These are phyloP conservation scores for Brettanomyces sp. DNA, from an alignment of 805 yeast species.

Conservation along the genomic window DNA sequence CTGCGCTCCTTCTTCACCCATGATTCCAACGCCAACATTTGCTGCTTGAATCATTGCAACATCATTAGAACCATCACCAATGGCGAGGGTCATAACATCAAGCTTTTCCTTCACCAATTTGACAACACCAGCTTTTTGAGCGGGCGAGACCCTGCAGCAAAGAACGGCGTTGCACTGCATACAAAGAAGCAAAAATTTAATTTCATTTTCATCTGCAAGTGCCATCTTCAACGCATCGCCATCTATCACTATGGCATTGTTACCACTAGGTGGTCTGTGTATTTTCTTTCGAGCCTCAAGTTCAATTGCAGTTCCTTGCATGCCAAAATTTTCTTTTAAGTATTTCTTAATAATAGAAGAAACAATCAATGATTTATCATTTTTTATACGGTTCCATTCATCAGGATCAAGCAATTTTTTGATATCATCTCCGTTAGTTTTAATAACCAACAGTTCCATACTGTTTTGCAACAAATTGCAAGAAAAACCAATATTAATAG, in stretches of 20 bases:
- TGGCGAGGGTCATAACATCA: slow-evolving; percentile 77
- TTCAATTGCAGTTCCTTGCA: slow-evolving; percentile 53
- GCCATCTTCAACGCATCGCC: slow-evolving; percentile 67
- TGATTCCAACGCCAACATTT: slow-evolving; percentile 81
- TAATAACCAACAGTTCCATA: slow-evolving; percentile 64
- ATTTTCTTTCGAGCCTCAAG: slow-evolving; percentile 42
- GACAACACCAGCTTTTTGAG: slow-evolving; percentile 81
- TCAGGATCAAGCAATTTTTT: slow-evolving; percentile 30
- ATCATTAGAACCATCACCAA: slow-evolving; percentile 86
- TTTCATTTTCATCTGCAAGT: slow-evolving; percentile 28
- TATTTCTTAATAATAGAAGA: slow-evolving; percentile 42
- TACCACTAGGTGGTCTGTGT: slow-evolving; percentile 61
- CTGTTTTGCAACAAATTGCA: slow-evolving; percentile 69
- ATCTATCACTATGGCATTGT: slow-evolving; percentile 65
- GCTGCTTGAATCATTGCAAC: slow-evolving; percentile 90
- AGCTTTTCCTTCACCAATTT: slow-evolving; percentile 64
- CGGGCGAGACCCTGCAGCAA: slow-evolving; percentile 83
- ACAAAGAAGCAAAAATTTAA: slow-evolving; percentile 61
- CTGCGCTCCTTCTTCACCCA: slow-evolving; percentile 87
- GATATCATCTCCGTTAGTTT: slow-evolving; percentile 48
- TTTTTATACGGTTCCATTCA: slow-evolving; percentile 14
- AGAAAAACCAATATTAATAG: slow-evolving; percentile 79
- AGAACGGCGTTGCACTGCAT: slow-evolving; percentile 75
- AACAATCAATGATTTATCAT: slow-evolving; percentile 27
- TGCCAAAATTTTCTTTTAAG: slow-evolving; percentile 43